These are phyloP conservation scores for Scheffersomyces quercinus DNA, from an alignment of 1,139 yeast species.

Conservation along the genomic window DNA sequence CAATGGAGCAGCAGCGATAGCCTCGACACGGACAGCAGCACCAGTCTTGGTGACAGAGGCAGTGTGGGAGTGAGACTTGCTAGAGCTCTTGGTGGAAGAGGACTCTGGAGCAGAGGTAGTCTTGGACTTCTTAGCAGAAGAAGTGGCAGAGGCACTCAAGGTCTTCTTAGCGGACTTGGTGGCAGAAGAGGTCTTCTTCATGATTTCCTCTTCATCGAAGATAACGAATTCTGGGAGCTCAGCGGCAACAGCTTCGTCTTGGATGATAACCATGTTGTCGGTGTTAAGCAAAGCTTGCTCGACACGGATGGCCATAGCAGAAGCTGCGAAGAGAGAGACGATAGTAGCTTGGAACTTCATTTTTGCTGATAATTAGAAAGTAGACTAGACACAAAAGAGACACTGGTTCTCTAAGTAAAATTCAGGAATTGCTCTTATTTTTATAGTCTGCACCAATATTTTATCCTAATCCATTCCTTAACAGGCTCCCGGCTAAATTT, in stretches of 20 bases:
- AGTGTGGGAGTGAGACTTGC: conserved; percentile 10
- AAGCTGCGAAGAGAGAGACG: conserved; percentile 9
- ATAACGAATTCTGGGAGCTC: conserved; percentile 12
- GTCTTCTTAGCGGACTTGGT: conserved; percentile 1
- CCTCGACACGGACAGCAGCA: conserved; percentile 13
- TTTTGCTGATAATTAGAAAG: too few relatives aligned
- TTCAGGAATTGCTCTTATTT: too few relatives aligned
- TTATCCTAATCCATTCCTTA: too few relatives aligned
- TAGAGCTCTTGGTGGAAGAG: not conserved
- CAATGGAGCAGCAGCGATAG: conserved; percentile 9
- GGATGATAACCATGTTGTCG: conserved; percentile 14
- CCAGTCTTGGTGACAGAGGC: conserved; percentile 17
- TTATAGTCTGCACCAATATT: too few relatives aligned
- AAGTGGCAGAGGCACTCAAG: not conserved
- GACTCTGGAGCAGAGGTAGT: conserved; percentile 3
- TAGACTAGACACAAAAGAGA: too few relatives aligned
- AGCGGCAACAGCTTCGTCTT: conserved; percentile 9
- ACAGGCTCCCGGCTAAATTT: too few relatives aligned
- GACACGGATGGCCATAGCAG: conserved; percentile 12
- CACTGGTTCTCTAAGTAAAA: too few relatives aligned
- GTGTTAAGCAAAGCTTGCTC: conserved; percentile 15
- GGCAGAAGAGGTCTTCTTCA: not conserved
- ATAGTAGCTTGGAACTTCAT: conserved; percentile 1
- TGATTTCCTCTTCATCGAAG: conserved; percentile 12
- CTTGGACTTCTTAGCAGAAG: conserved; percentile 5